Percentiles rank a stretch among this genome's conserved stretches.
Evolutionary conservation across 1,284 basidiomycete species (phyloP).

Genomic region (Gymnopus androsaceus): DNA sequence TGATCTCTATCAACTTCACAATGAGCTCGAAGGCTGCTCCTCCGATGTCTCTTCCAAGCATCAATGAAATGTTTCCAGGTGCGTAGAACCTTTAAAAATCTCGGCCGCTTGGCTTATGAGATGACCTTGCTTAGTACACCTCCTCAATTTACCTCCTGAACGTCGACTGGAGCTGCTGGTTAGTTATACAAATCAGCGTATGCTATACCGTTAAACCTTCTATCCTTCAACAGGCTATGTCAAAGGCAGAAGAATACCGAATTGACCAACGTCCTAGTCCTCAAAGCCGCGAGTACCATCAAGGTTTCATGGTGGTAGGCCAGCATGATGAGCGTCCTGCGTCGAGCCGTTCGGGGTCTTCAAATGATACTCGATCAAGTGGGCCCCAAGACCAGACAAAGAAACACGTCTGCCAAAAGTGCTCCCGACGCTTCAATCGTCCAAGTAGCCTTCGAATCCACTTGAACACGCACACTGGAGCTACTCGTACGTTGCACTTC

Average conservation of each 20-base stretch:
- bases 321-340: not conserved
- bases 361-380: slow-evolving; percentile 16
- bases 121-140: slow-evolving; percentile 25
- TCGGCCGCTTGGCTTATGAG: not conserved
- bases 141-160: slow-evolving; percentile 17
- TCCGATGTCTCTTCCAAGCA: slow-evolving; percentile 51
- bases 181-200: not conserved
- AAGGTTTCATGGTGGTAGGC: not conserved
- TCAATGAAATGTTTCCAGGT: slow-evolving; percentile 61
- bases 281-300: not conserved
- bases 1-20: too few relatives aligned
- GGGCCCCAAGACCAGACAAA: slow-evolving; percentile 26
- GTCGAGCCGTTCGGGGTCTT: not conserved
- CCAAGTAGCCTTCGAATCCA: slow-evolving; percentile 77
- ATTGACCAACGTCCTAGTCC: not conserved
- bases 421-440: slow-evolving; percentile 72
- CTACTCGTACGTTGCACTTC: slow-evolving; percentile 72
- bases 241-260: not conserved
- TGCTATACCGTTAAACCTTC: not conserved
- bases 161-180: not conserved
- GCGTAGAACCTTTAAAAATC: slow-evolving; percentile 18
- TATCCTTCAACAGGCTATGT: not conserved
- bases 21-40: too few relatives aligned
- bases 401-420: slow-evolving; percentile 65
- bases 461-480: slow-evolving; percentile 78